These are phyloP conservation scores for Balansia obtecta DNA, from an alignment of 2,329 filamentous ascomycete species.

Conservation along the genomic window DNA sequence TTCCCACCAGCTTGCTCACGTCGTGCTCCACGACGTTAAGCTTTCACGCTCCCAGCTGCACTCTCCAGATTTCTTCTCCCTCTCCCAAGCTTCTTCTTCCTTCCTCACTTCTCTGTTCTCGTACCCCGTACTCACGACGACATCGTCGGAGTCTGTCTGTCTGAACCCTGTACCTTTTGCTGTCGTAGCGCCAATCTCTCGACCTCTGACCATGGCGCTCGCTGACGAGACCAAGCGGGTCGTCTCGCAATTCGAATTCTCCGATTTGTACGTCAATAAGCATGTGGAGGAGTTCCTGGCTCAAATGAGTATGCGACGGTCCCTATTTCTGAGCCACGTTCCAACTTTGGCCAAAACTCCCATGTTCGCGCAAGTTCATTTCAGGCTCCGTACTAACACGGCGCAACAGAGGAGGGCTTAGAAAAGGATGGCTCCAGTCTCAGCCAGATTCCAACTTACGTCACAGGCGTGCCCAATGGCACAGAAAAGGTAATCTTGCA, in stretches of 20 bases:
- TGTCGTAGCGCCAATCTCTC: slow-evolving; percentile 39
- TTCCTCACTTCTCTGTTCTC: slow-evolving; percentile 16
- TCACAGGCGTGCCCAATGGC: slow-evolving; percentile 90
- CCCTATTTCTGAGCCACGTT: too few species aligned
- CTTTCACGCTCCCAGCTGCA: slow-evolving; percentile 18
- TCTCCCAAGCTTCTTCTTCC: slow-evolving; percentile 16
- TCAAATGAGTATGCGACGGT: slow-evolving; percentile 54
- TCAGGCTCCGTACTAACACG: background rate
- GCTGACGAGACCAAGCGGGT: slow-evolving; percentile 65
- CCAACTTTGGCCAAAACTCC: background rate
- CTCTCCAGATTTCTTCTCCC: slow-evolving; percentile 10
- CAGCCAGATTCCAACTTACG: slow-evolving; percentile 95
- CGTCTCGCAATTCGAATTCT: slow-evolving; percentile 76
- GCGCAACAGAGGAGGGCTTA: slow-evolving; percentile 60
- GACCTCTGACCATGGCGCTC: slow-evolving; percentile 47
- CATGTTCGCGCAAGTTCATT: background rate
- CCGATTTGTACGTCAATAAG: slow-evolving; percentile 62
- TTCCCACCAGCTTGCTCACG: slow-evolving; percentile 33
- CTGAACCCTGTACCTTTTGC: slow-evolving; percentile 42
- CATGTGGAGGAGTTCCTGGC: slow-evolving; percentile 76
- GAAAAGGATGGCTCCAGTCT: slow-evolving; percentile 65
- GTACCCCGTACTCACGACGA: slow-evolving; percentile 20
- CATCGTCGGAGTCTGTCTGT: slow-evolving; percentile 39
- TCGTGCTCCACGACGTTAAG: slow-evolving; percentile 38
- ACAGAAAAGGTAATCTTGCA: slow-evolving; percentile 62